Base-by-base conservation (phyloP, 495 filamentous ascomycete species). In the Xylaria nigripes region DNA sequence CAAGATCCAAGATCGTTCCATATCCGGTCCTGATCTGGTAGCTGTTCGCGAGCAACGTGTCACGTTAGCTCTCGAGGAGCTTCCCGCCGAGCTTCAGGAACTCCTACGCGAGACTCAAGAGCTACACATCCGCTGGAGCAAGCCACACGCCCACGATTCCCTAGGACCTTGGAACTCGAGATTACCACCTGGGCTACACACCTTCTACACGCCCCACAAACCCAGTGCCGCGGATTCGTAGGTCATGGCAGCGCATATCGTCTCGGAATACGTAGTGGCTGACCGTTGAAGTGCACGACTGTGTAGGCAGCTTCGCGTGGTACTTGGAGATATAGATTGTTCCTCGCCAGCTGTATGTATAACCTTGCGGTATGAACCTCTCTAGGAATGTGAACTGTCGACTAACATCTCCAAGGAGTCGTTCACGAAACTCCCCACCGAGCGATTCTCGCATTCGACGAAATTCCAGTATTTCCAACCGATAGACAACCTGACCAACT, bases 91-190 rank as follows among this genome's bases (percentile, higher is more conserved):
- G 76, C 66, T 94, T 9, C 76, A 73, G 58, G 57, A 73, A 15
- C 70, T 85, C n/a, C 67, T 96, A n/a, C 70, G 78, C 21, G 73
- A 79, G 58, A 78, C 75, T 40, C 83, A 86, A 58, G 86, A 89
- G 64, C 70, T 96, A 29, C 87, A 91, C 68, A 74, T 97, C 49
- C 78, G 88, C 64, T 96, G 90, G 87, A 79, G 83, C 15, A 82
- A 79, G 21, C 69, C 78, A 5, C 57, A 55, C 6, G 57, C 76
- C 2, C 88, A 85, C 61, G 67, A 76, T 29, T 64, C 79, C 1
- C 60, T 84, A 25, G 70, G 83, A 43, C 92, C 93, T 23, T 86
- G 92, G 62, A 68, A 78, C 25, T 85, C 90, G 48, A 79, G 85
- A 55, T 68, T 90, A 29, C 80, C 86, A 6, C 83, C 90, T 2